phyloP scores from a whole-genome alignment of 352 stramenopile genomes.

The Phytophthora colocasiae region DNA sequence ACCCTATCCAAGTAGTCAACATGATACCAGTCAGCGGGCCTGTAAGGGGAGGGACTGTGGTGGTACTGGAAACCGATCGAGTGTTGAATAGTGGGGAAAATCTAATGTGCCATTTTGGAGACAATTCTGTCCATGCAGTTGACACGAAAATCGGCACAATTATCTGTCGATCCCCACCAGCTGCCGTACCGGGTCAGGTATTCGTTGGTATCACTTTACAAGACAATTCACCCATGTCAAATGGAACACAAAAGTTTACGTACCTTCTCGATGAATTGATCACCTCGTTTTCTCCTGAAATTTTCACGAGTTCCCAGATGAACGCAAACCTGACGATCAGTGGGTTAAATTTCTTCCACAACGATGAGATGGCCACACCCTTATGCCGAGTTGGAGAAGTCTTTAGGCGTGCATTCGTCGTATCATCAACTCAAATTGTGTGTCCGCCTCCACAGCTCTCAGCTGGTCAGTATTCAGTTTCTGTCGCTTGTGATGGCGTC shows the following conservation, averaged over 20 bases:
- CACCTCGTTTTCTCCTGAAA: slow-evolving; percentile 26
- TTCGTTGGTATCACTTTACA: slow-evolving; percentile 31
- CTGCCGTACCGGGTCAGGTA: slow-evolving; percentile 17
- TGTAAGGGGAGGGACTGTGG: slow-evolving; percentile 36
- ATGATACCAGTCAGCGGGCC: slow-evolving; percentile 26
- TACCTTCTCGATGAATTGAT: slow-evolving; percentile 45
- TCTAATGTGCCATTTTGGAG: slow-evolving; percentile 40
- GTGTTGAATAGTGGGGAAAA: slow-evolving; percentile 5
- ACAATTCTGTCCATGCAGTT: slow-evolving; percentile 10
- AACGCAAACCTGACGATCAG: slow-evolving; percentile 21
- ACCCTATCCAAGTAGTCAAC: not conserved
- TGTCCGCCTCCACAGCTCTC: slow-evolving; percentile 23
- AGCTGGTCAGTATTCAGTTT: slow-evolving; percentile 33
- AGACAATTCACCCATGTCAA: slow-evolving; percentile 1
- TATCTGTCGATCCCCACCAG: slow-evolving; percentile 31
- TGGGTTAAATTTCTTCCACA: slow-evolving; percentile 40
- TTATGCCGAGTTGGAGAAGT: slow-evolving; percentile 37
- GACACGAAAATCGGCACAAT: slow-evolving; percentile 17
- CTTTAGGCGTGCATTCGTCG: slow-evolving; percentile 25
- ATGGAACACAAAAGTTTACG: slow-evolving; percentile 6
- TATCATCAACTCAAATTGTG: slow-evolving; percentile 32
- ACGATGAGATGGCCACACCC: slow-evolving; percentile 7
- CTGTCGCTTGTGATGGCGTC: slow-evolving; percentile 47
- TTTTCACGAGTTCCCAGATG: slow-evolving; percentile 2
- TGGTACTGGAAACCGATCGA: slow-evolving; percentile 28